A percentile compares a stretch with the other conserved stretches of the same genome.
Evolutionary conservation across 495 filamentous ascomycete genomes (phyloP).

Genomic region (Chaetomium tenue): DNA sequence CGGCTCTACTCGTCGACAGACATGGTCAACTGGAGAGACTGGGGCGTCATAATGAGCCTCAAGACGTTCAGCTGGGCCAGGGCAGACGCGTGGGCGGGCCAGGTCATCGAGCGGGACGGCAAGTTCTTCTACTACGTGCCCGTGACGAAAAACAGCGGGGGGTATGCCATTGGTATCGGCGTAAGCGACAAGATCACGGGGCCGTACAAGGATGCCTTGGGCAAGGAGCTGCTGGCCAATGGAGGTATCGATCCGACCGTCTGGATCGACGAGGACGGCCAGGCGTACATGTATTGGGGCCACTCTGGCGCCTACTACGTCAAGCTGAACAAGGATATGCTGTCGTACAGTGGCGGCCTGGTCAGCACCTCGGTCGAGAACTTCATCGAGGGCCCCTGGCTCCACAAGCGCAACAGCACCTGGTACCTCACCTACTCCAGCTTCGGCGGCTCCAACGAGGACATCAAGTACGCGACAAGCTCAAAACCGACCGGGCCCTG

Average conservation of each 20-base stretch:
- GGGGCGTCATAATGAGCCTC: background rate
- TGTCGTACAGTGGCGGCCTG: no score
- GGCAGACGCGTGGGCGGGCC: background rate
- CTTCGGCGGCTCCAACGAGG: background rate
- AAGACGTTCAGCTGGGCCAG: background rate
- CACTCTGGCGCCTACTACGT: no score
- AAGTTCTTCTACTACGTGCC: conserved; percentile 2
- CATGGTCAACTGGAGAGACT: background rate
- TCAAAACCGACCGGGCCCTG: background rate
- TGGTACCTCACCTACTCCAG: background rate
- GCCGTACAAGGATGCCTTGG: no score
- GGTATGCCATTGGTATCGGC: background rate
- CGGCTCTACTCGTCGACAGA: background rate
- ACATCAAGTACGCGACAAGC: background rate
- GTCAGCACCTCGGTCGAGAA: background rate
- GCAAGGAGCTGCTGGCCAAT: no score
- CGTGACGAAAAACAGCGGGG: background rate
- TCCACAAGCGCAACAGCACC: conserved; percentile 1
- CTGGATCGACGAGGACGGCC: no score
- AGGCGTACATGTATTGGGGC: no score
- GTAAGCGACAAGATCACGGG: no score
- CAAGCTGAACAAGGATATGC: no score
- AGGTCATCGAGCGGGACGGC: conserved; percentile 1
- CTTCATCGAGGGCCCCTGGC: background rate
- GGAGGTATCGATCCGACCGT: no score